Evolutionary conservation across 768 basidiomycete genomes (phyloP).

Genomic region (Gymnopilus dilepis): DNA sequence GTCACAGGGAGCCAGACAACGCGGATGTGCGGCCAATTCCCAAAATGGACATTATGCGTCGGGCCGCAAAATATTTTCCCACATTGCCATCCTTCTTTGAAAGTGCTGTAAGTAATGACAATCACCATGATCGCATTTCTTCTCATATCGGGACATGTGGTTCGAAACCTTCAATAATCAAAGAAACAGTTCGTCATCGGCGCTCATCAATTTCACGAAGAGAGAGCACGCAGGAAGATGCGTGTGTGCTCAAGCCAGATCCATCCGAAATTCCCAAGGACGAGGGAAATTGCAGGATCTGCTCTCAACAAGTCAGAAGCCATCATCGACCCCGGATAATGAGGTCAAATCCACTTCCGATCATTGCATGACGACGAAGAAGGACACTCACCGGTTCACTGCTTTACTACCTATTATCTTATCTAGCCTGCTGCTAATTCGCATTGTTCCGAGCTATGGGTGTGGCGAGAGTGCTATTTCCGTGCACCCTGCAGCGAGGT

Average conservation of each 20-base stretch:
- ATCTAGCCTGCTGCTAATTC: neutral
- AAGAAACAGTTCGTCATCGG: neutral
- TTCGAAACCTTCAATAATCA: neutral
- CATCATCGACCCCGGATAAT: neutral
- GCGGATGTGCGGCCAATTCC: too few species aligned
- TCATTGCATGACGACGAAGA: neutral
- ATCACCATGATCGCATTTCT: neutral
- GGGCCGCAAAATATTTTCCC: too few species aligned
- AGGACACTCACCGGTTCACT: too few species aligned
- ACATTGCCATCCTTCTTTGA: too few species aligned
- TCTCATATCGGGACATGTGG: neutral
- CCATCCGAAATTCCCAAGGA: neutral
- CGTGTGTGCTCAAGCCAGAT: neutral
- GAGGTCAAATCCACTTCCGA: neutral
- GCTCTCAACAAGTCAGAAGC: neutral
- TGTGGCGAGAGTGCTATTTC: slow-evolving; percentile 3
- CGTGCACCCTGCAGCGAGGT: neutral
- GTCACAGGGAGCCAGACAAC: too few species aligned
- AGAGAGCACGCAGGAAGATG: neutral
- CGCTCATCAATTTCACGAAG: neutral
- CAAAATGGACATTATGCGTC: too few species aligned
- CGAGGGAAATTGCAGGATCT: neutral
- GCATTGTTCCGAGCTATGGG: neutral
- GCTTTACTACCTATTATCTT: too few species aligned
- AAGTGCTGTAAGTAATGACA: too few species aligned